Conservation (phyloP, 345 rosid species). For the Arabidopsis thaliana region TAIR10.1 NC_003076.8:6416501-6417000, state of each 20-base stretch:
- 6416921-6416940: constrained; percentile 98
- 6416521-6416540: constrained; percentile 60
- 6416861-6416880: constrained; percentile 95
- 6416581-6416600: constrained; percentile 53
- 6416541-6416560: constrained; percentile 47
- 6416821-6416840: constrained; percentile 87
- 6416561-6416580: constrained; percentile 52
- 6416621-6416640: constrained; percentile 58
- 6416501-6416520: constrained; percentile 84
- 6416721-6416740: constrained; percentile 83
- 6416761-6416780: constrained; percentile 40
- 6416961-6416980: constrained; percentile 87
- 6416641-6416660: constrained; percentile 58
- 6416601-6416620: constrained; percentile 66
- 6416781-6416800: constrained; percentile 51
- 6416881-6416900: constrained; percentile 79
- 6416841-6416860: constrained; percentile 94
- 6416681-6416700: constrained; percentile 70
- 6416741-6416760: constrained; percentile 54
- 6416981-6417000: constrained; percentile 21
- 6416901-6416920: constrained; percentile 91
- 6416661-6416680: constrained; percentile 73
- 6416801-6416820: constrained; percentile 86
- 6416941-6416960: constrained; percentile 83
- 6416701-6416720: constrained; percentile 70